A percentile compares a stretch with the other conserved stretches of the same genome.
Conservation (phyloP, 2,329 filamentous ascomycete species). For the Helminthosporium solani region DNA sequence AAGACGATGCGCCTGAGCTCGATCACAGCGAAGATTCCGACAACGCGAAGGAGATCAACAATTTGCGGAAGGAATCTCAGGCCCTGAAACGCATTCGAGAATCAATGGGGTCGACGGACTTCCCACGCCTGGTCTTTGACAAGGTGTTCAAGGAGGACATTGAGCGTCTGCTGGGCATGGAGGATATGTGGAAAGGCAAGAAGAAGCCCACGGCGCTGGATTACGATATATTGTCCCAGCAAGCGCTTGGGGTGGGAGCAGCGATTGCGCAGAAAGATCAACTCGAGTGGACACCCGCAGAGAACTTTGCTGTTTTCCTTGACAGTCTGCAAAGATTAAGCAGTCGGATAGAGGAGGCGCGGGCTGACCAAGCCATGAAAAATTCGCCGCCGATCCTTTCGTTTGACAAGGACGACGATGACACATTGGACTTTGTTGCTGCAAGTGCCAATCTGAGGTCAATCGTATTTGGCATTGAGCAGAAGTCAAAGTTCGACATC, state of each 20-base stretch:
- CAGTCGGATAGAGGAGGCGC: constrained; percentile 67
- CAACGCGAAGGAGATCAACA: constrained; percentile 84
- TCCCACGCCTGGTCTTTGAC: constrained; percentile 79
- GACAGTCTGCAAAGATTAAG: constrained; percentile 79
- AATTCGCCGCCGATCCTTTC: constrained; percentile 62
- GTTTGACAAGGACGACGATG: constrained; percentile 96
- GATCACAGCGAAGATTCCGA: constrained; percentile 79
- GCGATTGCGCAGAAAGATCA: constrained; percentile 68
- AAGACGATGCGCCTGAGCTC: constrained; percentile 77
- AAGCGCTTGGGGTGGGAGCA: constrained; percentile 53
- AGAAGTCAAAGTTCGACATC: constrained; percentile 89
- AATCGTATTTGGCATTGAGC: constrained; percentile 82
- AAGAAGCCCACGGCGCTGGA: constrained; percentile 71
- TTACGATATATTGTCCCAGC: constrained; percentile 61
- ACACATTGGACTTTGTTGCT: constrained; percentile 92
- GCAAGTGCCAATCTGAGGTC: constrained; percentile 89
- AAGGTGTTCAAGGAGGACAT: constrained; percentile 92
- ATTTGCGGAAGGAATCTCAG: constrained; percentile 78
- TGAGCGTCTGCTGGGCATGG: constrained; percentile 76
- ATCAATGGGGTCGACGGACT: constrained; percentile 75
- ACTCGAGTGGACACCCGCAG: constrained; percentile 73
- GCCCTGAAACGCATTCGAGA: constrained; percentile 80
- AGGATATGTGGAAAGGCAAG: constrained; percentile 93
- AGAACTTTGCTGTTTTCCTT: constrained; percentile 83
- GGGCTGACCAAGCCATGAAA: constrained; percentile 54